Evolutionary conservation across 306 rosid genomes (phyloP).

Genomic region (Oemleria cerasiformis): DNA sequence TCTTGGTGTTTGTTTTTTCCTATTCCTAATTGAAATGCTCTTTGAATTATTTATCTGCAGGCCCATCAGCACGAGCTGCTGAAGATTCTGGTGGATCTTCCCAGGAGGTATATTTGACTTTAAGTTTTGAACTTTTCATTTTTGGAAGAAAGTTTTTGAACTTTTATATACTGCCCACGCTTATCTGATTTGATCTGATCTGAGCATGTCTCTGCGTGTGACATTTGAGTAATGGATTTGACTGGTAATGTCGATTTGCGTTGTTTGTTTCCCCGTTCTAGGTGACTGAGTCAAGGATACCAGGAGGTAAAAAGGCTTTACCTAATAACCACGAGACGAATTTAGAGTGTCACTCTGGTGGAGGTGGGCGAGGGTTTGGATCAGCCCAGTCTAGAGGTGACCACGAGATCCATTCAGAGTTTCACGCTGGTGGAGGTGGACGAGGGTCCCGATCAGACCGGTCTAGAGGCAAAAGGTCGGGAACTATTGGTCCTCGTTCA

Average conservation of each 20-base stretch:
- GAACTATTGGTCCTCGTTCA: constrained; percentile 33
- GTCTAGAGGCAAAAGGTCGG: constrained; percentile 40
- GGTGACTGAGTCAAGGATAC: constrained; percentile 51
- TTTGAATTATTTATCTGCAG: constrained; percentile 37
- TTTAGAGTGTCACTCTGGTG: constrained; percentile 45
- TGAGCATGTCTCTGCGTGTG: not conserved
- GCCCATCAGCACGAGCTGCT: constrained; percentile 46
- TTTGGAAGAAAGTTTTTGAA: not conserved
- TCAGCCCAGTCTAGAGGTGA: constrained; percentile 41
- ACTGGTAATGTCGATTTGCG: not conserved
- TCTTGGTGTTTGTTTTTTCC: constrained; percentile 16
- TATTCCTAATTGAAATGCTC: not conserved
- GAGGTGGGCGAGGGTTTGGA: constrained; percentile 47
- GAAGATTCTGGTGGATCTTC: constrained; percentile 49
- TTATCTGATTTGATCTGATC: constrained; percentile 1
- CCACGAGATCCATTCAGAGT: constrained; percentile 40
- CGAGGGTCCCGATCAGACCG: constrained; percentile 41
- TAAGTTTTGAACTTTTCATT: not conserved
- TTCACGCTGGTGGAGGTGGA: constrained; percentile 53
- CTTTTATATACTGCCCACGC: not conserved
- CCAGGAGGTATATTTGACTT: constrained; percentile 50
- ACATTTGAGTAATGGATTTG: not conserved
- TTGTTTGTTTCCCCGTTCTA: constrained; percentile 17
- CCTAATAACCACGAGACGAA: constrained; percentile 41
- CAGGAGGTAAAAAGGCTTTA: constrained; percentile 30